These are phyloP conservation scores for Saccharum officinarum DNA, from an alignment of 176 grass and related monocot species.

Conservation along the genomic window DNA sequence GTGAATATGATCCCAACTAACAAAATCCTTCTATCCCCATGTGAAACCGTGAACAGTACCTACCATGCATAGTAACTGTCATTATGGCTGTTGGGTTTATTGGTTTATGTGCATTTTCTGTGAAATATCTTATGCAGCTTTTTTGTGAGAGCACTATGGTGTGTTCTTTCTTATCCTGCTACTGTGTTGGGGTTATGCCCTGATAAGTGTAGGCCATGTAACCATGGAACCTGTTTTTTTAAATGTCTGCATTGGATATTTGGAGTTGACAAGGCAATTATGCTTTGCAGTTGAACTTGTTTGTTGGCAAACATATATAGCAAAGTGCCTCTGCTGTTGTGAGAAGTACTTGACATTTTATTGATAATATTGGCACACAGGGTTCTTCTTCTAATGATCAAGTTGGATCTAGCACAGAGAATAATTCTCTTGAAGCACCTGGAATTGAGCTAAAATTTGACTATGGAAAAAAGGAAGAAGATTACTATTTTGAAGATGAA, in stretches of 20 bases:
- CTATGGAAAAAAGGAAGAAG: constrained; percentile 49
- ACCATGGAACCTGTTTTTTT: background rate
- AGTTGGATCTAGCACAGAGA: constrained; percentile 47
- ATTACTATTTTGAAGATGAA: constrained; percentile 59
- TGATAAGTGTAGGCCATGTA: background rate
- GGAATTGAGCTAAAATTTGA: constrained; percentile 34
- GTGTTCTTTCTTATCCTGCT: background rate
- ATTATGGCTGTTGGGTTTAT: background rate
- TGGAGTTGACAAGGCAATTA: background rate
- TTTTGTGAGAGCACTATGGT: background rate
- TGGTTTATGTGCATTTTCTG: background rate
- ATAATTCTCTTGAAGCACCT: constrained; percentile 31
- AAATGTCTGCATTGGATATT: background rate
- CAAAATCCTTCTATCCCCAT: background rate
- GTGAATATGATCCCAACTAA: background rate
- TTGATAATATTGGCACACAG: constrained; percentile 37
- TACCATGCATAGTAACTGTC: background rate
- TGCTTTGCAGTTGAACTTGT: background rate
- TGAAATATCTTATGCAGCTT: background rate
- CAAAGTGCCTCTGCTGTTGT: background rate
- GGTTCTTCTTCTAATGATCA: constrained; percentile 41
- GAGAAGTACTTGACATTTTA: background rate
- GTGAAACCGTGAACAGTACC: background rate
- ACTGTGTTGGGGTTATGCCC: background rate
- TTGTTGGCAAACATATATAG: background rate